Evolutionary conservation across 2,329 filamentous ascomycete genomes (phyloP).

Genomic region (Fusarium tricinctum): DNA sequence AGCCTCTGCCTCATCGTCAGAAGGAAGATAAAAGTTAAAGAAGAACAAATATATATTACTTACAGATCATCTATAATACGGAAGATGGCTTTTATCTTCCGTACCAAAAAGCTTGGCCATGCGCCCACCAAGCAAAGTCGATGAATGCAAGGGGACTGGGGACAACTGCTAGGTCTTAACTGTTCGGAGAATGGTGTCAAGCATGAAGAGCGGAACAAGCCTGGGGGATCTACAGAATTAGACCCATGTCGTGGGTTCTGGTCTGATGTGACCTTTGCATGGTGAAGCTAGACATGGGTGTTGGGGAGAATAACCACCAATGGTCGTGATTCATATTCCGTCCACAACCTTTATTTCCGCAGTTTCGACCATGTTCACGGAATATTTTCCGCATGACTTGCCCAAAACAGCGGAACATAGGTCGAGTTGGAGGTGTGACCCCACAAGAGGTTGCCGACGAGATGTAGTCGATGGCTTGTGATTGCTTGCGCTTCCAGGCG

Average conservation of each 20-base stretch:
- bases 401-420: constrained; percentile 23
- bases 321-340: not conserved
- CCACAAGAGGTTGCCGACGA: constrained; percentile 35
- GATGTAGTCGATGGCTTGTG: constrained; percentile 40
- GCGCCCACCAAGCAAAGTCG: too few relatives aligned
- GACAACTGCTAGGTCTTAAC: not conserved
- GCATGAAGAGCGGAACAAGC: not conserved
- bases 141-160: too few relatives aligned
- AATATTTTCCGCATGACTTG: constrained; percentile 43
- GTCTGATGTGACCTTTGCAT: too few relatives aligned
- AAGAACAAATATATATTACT: too few relatives aligned
- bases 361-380: constrained; percentile 12
- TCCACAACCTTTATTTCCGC: not conserved
- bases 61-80: too few relatives aligned
- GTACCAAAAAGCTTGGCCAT: too few relatives aligned
- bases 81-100: too few relatives aligned
- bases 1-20: too few relatives aligned
- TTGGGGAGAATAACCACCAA: not conserved
- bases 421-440: constrained; percentile 32
- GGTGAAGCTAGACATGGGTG: not conserved
- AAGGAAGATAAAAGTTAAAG: too few relatives aligned
- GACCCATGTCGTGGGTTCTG: not conserved
- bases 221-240: not conserved
- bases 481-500: constrained; percentile 24
- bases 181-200: not conserved